Evolutionary conservation across 331 rosid genomes (phyloP).

Genomic region (Malus hybrid): DNA sequence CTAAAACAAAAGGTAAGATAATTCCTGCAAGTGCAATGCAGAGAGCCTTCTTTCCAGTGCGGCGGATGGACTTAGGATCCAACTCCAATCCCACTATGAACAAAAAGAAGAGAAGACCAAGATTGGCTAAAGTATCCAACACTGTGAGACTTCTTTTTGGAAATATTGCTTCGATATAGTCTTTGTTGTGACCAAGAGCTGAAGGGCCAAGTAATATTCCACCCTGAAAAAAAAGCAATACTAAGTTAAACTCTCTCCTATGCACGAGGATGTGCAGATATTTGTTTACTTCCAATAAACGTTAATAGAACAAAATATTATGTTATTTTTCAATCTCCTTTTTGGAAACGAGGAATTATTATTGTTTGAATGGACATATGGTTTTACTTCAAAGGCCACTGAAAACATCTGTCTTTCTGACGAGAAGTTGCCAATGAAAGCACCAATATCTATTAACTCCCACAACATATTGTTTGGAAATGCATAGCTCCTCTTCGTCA

Average conservation of each 20-base stretch:
- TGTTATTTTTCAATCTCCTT: not conserved
- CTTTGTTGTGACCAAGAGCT: conserved; percentile 38
- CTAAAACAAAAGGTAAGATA: conserved; percentile 44
- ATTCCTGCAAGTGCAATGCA: conserved; percentile 55
- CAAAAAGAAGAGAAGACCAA: conserved; percentile 64
- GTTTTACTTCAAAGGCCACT: not conserved
- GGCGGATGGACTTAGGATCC: conserved; percentile 36
- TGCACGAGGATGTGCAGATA: not conserved
- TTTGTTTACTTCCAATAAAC: not conserved
- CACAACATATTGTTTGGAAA: not conserved
- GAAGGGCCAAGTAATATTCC: conserved; percentile 72
- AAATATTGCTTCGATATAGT: conserved; percentile 28
- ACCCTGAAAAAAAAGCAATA: conserved; percentile 24
- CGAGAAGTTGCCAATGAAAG: not conserved
- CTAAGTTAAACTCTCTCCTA: not conserved
- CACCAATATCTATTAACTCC: not conserved
- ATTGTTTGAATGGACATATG: not conserved
- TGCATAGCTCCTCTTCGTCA: not conserved
- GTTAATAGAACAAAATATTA: not conserved
- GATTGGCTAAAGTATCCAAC: conserved; percentile 56
- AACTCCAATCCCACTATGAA: conserved; percentile 60
- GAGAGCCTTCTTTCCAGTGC: conserved; percentile 48
- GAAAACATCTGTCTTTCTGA: not conserved
- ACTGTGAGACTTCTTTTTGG: conserved; percentile 49
- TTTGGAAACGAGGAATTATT: not conserved